Evolutionary conservation across 2,329 filamentous ascomycete species (phyloP).

Genomic region (Pleoardoris graminearum): DNA sequence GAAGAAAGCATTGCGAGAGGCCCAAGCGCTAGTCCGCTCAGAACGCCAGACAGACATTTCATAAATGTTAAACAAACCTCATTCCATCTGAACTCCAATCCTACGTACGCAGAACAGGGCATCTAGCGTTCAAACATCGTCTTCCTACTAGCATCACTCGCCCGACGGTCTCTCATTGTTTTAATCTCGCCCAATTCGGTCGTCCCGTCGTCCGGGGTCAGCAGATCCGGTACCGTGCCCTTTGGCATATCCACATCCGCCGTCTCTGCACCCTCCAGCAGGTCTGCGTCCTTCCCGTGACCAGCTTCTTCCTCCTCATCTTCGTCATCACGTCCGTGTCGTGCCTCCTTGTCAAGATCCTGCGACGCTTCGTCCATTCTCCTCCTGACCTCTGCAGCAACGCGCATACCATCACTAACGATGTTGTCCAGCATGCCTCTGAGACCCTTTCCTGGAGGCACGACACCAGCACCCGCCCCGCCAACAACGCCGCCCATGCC

Average conservation of each 20-base stretch:
- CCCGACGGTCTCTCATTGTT: constrained; percentile 33
- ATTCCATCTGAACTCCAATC: constrained; percentile 12
- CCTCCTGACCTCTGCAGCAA: constrained; percentile 87
- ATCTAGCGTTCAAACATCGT: constrained; percentile 45
- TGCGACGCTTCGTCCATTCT: constrained; percentile 95
- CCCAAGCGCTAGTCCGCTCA: neutral
- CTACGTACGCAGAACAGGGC: too few relatives aligned
- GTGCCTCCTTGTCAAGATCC: constrained; percentile 79
- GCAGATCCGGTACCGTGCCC: constrained; percentile 17
- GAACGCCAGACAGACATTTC: neutral
- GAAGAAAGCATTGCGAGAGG: neutral
- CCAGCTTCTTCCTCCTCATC: constrained; percentile 66
- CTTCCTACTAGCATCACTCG: constrained; percentile 41
- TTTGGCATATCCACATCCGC: constrained; percentile 45
- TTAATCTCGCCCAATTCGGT: constrained; percentile 29
- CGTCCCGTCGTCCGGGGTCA: constrained; percentile 16
- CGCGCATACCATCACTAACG: constrained; percentile 94
- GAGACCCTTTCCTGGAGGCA: constrained; percentile 71
- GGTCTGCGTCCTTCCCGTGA: constrained; percentile 46
- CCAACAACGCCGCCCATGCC: constrained; percentile 51
- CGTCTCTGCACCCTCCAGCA: constrained; percentile 56
- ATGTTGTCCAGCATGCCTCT: constrained; percentile 96
- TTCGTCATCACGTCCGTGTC: constrained; percentile 58
- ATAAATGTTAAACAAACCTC: constrained; percentile 6
- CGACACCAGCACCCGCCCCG: constrained; percentile 55